These are phyloP conservation scores for Diplodia scrobiculata DNA, from an alignment of 2,329 filamentous ascomycete genomes.

Conservation along the genomic window DNA sequence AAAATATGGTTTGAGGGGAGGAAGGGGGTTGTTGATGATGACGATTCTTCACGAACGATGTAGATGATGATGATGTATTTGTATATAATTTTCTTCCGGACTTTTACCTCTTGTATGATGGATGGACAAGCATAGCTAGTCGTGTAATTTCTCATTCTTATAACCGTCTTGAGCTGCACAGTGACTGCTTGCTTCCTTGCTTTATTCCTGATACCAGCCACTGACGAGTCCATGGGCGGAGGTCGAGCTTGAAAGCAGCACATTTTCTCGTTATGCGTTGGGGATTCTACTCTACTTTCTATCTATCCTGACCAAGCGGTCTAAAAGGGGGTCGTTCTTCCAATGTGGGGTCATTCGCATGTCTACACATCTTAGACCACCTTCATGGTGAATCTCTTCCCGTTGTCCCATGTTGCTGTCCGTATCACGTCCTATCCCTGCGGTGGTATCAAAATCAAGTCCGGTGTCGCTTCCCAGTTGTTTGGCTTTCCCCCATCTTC, in stretches of 20 bases:
- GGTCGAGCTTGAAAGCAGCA: no score
- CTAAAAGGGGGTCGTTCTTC: not conserved
- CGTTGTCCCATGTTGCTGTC: not conserved
- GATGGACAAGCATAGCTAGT: not conserved
- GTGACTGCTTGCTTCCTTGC: no score
- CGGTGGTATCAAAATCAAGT: not conserved
- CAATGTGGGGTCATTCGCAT: not conserved
- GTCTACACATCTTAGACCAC: not conserved
- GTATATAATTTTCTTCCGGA: not conserved
- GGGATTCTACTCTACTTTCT: not conserved
- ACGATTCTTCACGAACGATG: slow-evolving; percentile 1
- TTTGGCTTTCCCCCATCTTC: not conserved
- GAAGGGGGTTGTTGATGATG: not conserved
- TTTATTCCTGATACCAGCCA: no score
- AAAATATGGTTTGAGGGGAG: no score
- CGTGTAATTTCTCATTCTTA: not conserved
- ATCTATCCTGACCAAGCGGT: not conserved
- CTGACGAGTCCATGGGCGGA: no score
- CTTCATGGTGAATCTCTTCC: not conserved
- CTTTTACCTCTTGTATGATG: not conserved
- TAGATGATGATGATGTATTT: not conserved
- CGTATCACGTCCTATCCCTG: not conserved
- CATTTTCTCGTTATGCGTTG: not conserved
- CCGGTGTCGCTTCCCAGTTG: not conserved
- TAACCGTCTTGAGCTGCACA: not conserved